A percentile compares a stretch with the other conserved stretches of the same genome.
Conservation (phyloP, 495 filamentous ascomycete genomes). For the Trichoderma gamsii region DNA sequence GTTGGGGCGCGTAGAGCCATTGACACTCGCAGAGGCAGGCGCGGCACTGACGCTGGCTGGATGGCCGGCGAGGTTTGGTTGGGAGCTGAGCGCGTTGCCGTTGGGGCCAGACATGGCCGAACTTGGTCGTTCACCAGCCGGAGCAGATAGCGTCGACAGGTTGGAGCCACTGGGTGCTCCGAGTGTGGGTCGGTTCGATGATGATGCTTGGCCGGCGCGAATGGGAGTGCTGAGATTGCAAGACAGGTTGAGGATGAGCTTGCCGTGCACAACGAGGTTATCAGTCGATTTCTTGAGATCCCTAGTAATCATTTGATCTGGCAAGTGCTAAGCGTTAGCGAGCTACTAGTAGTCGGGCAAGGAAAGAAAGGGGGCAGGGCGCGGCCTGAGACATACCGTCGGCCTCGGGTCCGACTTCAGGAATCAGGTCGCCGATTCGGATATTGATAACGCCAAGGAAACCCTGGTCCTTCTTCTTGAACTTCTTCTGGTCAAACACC, state of each 20-base stretch:
- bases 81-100: slow-evolving; percentile 26
- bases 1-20: slow-evolving; percentile 33
- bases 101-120: slow-evolving; percentile 43
- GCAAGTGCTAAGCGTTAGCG: slow-evolving; percentile 14
- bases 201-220: slow-evolving; percentile 28
- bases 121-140: slow-evolving; percentile 34
- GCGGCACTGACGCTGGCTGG: slow-evolving; percentile 35
- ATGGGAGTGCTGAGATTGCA: slow-evolving; percentile 63
- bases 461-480: slow-evolving; percentile 99
- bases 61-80: slow-evolving; percentile 31
- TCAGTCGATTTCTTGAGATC: slow-evolving; percentile 98
- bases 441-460: slow-evolving; percentile 98
- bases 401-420: slow-evolving; percentile 74
- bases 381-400: slow-evolving; percentile 62
- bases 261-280: slow-evolving; percentile 94
- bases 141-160: slow-evolving; percentile 26
- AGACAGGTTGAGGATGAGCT: slow-evolving; percentile 91
- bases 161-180: slow-evolving; percentile 34
- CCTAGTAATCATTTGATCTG: slow-evolving; percentile 89
- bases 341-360: background rate
- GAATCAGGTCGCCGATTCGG: slow-evolving; percentile 81
- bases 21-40: slow-evolving; percentile 34
- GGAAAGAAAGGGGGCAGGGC: background rate
- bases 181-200: slow-evolving; percentile 38
- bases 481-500: slow-evolving; percentile 99